phyloP scores from a whole-genome alignment of 805 yeast genomes.

The Maudiozyma turicensis region DNA sequence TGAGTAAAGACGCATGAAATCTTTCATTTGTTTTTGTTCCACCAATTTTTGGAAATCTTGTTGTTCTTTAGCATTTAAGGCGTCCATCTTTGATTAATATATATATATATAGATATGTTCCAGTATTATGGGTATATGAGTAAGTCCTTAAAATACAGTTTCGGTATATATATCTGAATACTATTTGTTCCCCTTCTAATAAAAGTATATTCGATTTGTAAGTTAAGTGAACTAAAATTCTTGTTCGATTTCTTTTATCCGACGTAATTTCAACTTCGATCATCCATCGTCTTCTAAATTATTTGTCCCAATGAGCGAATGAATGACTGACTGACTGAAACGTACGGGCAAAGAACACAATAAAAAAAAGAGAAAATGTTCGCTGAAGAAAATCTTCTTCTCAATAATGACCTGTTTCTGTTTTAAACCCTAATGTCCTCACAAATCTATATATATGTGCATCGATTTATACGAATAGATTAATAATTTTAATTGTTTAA shows the following conservation, averaged over 20 bases:
- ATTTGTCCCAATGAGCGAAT: background rate
- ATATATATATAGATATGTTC: background rate
- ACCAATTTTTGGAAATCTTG: constrained; percentile 92
- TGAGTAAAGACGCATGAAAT: constrained; percentile 94
- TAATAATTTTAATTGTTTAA: background rate
- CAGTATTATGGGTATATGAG: background rate
- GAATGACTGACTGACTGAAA: too few relatives aligned
- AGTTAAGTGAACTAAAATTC: too few relatives aligned
- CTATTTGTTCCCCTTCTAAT: too few relatives aligned
- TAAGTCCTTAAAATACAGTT: too few relatives aligned
- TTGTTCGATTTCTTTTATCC: too few relatives aligned
- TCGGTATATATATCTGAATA: too few relatives aligned
- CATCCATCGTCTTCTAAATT: background rate
- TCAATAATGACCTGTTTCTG: too few relatives aligned
- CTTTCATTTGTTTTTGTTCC: constrained; percentile 97
- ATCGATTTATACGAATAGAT: background rate
- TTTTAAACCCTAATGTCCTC: too few relatives aligned
- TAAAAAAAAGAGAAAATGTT: too few relatives aligned
- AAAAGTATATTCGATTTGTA: background rate
- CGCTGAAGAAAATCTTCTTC: too few relatives aligned
- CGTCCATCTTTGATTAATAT: constrained; percentile 57
- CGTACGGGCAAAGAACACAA: too few relatives aligned
- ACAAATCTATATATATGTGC: too few relatives aligned
- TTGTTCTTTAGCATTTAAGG: constrained; percentile 89
- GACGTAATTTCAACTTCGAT: background rate